These are phyloP conservation scores for Aciculosporium take DNA, from an alignment of 2,329 filamentous ascomycete species.

Conservation along the genomic window DNA sequence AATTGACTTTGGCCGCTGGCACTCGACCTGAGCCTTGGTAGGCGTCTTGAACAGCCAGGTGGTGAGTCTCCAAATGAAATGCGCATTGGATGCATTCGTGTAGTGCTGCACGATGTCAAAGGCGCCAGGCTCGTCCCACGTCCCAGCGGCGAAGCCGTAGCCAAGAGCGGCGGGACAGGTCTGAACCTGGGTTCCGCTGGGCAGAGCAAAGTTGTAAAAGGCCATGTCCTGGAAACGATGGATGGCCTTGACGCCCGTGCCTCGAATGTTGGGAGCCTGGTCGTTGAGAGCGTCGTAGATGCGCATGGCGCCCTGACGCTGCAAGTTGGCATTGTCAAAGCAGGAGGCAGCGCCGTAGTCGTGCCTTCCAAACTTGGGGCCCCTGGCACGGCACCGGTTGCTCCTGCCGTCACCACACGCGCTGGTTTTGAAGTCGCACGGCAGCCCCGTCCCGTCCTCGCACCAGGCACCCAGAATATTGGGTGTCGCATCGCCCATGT, in stretches of 20 bases:
- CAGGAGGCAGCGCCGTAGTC: constrained; percentile 64
- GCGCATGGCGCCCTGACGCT: constrained; percentile 42
- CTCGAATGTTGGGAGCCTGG: constrained; percentile 37
- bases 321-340: constrained; percentile 56
- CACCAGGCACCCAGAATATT: constrained; percentile 77
- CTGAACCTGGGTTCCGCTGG: constrained; percentile 53
- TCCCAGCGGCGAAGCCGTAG: constrained; percentile 81
- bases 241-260: constrained; percentile 57
- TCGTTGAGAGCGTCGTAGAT: constrained; percentile 36
- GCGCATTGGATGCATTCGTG: constrained; percentile 51
- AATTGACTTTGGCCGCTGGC: constrained; percentile 71
- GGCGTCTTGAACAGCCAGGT: constrained; percentile 57
- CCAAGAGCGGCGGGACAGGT: constrained; percentile 80
- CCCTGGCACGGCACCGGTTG: constrained; percentile 55
- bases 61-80: constrained; percentile 66
- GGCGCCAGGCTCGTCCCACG: constrained; percentile 72
- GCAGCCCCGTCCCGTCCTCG: constrained; percentile 59
- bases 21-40: constrained; percentile 51
- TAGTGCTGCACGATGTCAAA: constrained; percentile 85
- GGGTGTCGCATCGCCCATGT: constrained; percentile 78
- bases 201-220: constrained; percentile 55
- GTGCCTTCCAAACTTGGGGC: constrained; percentile 49
- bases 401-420: constrained; percentile 57
- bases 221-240: constrained; percentile 72
- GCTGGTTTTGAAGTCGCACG: constrained; percentile 61